Conservation (phyloP, 805 yeast species). For the Saturnispora zaruensis region DNA sequence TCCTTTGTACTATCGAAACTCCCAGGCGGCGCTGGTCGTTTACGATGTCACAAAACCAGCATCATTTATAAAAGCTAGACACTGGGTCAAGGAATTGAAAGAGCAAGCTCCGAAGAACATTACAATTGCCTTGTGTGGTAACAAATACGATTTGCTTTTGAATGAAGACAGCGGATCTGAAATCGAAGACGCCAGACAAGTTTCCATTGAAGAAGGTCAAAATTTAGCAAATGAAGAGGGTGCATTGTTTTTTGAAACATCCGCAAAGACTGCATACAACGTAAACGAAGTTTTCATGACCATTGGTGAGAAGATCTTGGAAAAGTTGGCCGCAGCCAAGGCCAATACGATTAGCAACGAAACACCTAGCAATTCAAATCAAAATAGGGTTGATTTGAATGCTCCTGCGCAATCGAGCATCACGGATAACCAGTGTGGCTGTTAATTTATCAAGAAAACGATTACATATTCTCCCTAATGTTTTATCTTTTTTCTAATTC, state of each 20-base stretch:
- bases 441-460: slow-evolving; percentile 17
- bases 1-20: slow-evolving; percentile 95
- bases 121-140: slow-evolving; percentile 88
- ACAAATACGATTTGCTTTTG: slow-evolving; percentile 74
- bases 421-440: slow-evolving; percentile 26
- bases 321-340: slow-evolving; percentile 16
- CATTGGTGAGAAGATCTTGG: slow-evolving; percentile 81
- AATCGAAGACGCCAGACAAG: slow-evolving; percentile 58
- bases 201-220: slow-evolving; percentile 78
- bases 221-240: slow-evolving; percentile 87
- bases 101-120: slow-evolving; percentile 93
- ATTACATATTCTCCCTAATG: background rate
- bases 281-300: slow-evolving; percentile 88
- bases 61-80: slow-evolving; percentile 90
- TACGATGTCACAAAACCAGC: slow-evolving; percentile 94
- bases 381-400: slow-evolving; percentile 30
- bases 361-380: slow-evolving; percentile 1
- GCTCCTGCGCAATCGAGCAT: slow-evolving; percentile 22
- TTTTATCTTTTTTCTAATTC: background rate
- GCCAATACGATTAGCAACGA: background rate
- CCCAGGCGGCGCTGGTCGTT: slow-evolving; percentile 93
- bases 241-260: slow-evolving; percentile 82
- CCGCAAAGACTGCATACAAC: slow-evolving; percentile 84
- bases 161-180: slow-evolving; percentile 37
- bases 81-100: slow-evolving; percentile 94